Conservation (phyloP, 2,329 filamentous ascomycete genomes). For the Colletotrichum caudatum region DNA sequence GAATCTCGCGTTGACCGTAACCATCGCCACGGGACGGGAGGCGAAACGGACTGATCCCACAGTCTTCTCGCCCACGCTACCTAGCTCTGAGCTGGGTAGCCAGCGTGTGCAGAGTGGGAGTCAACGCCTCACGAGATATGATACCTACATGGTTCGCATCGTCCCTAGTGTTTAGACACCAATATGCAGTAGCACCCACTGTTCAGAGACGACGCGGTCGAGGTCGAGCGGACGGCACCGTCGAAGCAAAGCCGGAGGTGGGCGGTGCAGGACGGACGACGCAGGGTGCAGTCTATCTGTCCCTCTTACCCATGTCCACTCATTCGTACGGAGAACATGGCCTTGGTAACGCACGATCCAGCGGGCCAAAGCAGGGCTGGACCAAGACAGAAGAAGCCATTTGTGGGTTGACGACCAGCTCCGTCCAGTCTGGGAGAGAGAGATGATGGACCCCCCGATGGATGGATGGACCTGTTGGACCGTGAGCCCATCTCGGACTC, state of each 20-base stretch:
- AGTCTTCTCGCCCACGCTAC: neutral
- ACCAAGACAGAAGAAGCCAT: slow-evolving; percentile 26
- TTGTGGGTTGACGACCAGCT: slow-evolving; percentile 12
- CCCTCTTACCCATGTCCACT: too few species aligned
- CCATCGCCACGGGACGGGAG: slow-evolving; percentile 38
- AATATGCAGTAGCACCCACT: neutral
- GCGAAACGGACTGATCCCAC: neutral
- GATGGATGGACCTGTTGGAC: slow-evolving; percentile 19
- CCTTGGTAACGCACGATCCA: slow-evolving; percentile 8
- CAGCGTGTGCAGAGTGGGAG: neutral
- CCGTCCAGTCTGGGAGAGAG: slow-evolving; percentile 23
- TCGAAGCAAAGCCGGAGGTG: neutral
- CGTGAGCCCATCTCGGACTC: slow-evolving; percentile 19
- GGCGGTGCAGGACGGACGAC: slow-evolving; percentile 1
- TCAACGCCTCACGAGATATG: slow-evolving; percentile 5
- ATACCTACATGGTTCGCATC: neutral
- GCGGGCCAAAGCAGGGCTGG: slow-evolving; percentile 30
- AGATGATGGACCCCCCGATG: slow-evolving; percentile 35
- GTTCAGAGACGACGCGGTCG: neutral
- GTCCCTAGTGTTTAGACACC: neutral
- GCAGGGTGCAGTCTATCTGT: neutral
- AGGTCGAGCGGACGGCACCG: neutral
- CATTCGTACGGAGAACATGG: neutral
- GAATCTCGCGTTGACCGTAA: slow-evolving; percentile 16
- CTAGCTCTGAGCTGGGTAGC: neutral